Base-by-base conservation (phyloP, 2,329 filamentous ascomycete species). In the Trichoderma harzianum region DNA sequence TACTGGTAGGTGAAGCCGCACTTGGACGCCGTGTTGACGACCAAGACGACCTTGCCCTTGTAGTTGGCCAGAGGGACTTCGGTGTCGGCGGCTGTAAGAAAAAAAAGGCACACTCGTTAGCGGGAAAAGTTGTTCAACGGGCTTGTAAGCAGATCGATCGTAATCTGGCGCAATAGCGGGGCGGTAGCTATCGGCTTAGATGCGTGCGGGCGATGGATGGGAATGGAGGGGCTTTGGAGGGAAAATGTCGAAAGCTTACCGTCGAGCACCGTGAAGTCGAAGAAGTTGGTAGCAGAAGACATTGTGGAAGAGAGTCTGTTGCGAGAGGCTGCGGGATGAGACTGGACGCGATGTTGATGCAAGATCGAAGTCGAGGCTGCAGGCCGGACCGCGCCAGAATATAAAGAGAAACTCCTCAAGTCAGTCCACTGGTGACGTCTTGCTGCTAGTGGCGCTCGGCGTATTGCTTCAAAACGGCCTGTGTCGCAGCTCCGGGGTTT, bases 1-100 rank as follows among this genome's bases (percentile, higher is more conserved):
- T 96, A 98, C 84, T 99, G 96, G 14, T 94, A 94, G 3, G 96
- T 98, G 89, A 98, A 98, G 82, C 96, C 95, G 87, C 96, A 99
- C 86, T 98, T 98, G 82, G 93, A 97, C 77, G 96, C 96, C 1
- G 95, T 98, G 90, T 99, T 99, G 85, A 99, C 94, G 78, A 97
- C 87, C 73, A 99, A 91, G 77, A 98, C 90, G 76, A 98, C 95
- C 84, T 98, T 98, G 88, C 92, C 93, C 82, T 93, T 90, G 84
- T 94, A 93, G 73, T 91, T 83, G 76, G 85, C 79, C 75, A 98
- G 87, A 72, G 90, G 85, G 80, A 91, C 91, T 76, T 92, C 88
- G 70, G 89, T 80, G 82, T 94, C 94, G 81, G 90, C 21, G 64
- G 43, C 70, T 72, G 39, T 1, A 61, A 63, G 47, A 32, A 32